Evolutionary conservation across 2,329 filamentous ascomycete genomes (phyloP), one percentile per base, ranked within the genome.

Genomic region (Graphilbum ipis-grandicollis): DNA sequence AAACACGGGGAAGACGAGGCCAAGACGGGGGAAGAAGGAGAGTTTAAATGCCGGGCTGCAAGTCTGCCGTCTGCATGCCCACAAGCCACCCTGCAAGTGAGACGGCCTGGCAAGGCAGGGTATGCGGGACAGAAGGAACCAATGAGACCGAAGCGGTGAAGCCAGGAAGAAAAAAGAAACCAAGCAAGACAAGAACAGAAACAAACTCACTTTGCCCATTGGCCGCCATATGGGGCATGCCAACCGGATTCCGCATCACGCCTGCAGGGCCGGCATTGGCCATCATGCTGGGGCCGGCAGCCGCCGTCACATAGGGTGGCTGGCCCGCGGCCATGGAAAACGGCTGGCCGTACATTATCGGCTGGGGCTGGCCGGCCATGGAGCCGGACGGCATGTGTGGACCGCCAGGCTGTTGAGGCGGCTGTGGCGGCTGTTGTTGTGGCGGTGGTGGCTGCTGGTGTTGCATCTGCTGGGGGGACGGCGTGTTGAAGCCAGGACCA

Each of bases 191-290:
- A 13, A 28, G 26, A 4, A 43, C 49, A 43, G 45, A 47, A 44
- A 42, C 43, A 46, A 45, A 61, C 68, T 64, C 58, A 73, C 68
- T 71, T 52, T 72, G 68, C 37, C 68, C 66, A 59, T 71, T 73
- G 44, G 63, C 55, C 45, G 59, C 58, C 66, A 73, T 71, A 51
- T 68, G 66, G 44, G 62, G 63, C 66, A 73, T 70, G 50, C 57
- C n/a, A n/a, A n/a, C 64, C 47, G 66, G 54, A 51, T 65, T 71
- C 56, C 68, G 71, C 71, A 76, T 75, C 69, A 76, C 74, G 49
- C 63, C 68, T 54, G 59, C 62, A 56, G 64, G 61, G 30, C 62
- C 65, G 44, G 55, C 54, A 44, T 57, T 56, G 60, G 70, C 70
- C 65, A 73, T 69, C 54, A 67, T 51, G 43, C 66, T 69, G 36